Evolutionary conservation across 2,329 filamentous ascomycete genomes (phyloP).

Genomic region (Epichloe brachyelytri): DNA sequence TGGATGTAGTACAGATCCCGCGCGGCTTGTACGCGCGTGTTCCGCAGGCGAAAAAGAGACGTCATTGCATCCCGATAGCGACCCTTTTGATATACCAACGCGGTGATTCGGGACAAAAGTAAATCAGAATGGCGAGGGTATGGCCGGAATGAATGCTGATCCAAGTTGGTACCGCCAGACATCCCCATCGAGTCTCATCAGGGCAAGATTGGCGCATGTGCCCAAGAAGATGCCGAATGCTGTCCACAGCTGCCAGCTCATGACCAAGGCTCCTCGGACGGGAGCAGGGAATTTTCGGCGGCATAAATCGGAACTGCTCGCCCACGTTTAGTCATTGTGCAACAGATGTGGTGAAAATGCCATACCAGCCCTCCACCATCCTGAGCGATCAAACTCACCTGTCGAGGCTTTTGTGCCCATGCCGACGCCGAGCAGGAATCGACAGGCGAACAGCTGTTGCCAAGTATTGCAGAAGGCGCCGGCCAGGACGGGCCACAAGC

Average conservation of each 20-base stretch:
- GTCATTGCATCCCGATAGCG: constrained; percentile 47
- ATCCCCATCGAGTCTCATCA: constrained; percentile 17
- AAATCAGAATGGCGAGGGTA: constrained; percentile 48
- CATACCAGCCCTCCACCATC: background rate
- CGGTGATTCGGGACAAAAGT: constrained; percentile 52
- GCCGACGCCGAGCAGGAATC: constrained; percentile 63
- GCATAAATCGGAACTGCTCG: constrained; percentile 55
- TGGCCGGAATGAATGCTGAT: constrained; percentile 47
- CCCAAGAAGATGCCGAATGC: constrained; percentile 50
- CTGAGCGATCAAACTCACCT: constrained; percentile 16
- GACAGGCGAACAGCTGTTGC: constrained; percentile 56
- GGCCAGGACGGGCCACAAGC: constrained; percentile 56
- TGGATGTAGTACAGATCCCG: constrained; percentile 53
- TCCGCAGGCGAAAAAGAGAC: constrained; percentile 38
- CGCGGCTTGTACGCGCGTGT: constrained; percentile 42
- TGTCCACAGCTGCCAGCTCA: constrained; percentile 67
- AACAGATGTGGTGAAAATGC: background rate
- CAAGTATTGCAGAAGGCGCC: constrained; percentile 59
- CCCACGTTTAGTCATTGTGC: background rate
- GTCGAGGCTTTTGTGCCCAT: constrained; percentile 63
- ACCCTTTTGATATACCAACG: constrained; percentile 57
- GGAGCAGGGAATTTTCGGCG: constrained; percentile 56
- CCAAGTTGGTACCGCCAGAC: constrained; percentile 53
- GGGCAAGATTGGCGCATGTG: constrained; percentile 45
- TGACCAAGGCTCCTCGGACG: constrained; percentile 64